Evolutionary conservation across 176 grass and related monocot species (phyloP), one percentile per base, ranked within the genome.

Genomic region (Aegilops speltoides): DNA sequence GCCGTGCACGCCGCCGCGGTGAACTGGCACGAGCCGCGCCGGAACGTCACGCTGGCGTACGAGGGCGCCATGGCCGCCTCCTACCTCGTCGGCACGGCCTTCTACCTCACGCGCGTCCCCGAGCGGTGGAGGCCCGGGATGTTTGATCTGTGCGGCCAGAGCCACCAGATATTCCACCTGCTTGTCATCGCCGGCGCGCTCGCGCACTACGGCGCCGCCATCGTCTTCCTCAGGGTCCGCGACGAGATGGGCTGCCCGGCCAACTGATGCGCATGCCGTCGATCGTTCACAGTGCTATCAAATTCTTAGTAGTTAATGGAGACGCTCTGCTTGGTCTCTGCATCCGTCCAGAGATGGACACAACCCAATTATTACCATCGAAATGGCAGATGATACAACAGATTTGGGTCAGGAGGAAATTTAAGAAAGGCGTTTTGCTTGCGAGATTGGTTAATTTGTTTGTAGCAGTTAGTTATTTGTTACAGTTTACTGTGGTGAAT

Each of bases 101-200:
- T 98, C 77, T 98, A 98, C 60, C 75, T 94, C 56, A 80, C 86
- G 12, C 84, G 97, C 33, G 85, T 96, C 68, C 97, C 97, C 0
- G 94, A 99, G 82, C 86, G 97, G 73, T 99, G 97, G 97, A 73
- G 66, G 50, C 94, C 97, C 4, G 92, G 97, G 6, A 68, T 63
- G 34, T 99, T 99, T 54, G 97, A 99, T 28, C 83, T 96, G 22
- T 83, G 89, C 34, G 97, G 97, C 0, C 97, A 99, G 60, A 99
- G 94, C 83, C 97, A 99, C 34, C 97, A 96, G 89, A 99, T 99
- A 72, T 99, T 99, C 43, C 94, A 96, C 74, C 79, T 90, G 34
- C 87, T 99, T 54, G 97, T 99, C 72, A 94, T 99, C 74, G 87
- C 83, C 86, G 97, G 97, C 33, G 97, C 97, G 8, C 80, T 99